phyloP scores from a whole-genome alignment of 2,329 filamentous ascomycete species.

The Trichoderma endophyticum region DNA sequence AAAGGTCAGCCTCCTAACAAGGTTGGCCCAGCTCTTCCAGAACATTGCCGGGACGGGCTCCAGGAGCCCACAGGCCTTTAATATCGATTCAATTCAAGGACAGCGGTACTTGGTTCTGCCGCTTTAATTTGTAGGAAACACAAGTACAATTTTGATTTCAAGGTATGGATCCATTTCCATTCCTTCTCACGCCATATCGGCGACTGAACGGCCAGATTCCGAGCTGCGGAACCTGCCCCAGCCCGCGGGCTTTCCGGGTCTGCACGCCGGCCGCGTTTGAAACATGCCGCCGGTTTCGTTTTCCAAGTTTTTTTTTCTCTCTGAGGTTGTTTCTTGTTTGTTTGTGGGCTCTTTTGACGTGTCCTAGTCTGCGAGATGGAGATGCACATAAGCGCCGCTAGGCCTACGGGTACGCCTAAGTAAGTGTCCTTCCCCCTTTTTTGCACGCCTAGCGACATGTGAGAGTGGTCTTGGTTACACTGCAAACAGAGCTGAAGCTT shows the following conservation, averaged over 20 bases:
- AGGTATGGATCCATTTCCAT: neutral
- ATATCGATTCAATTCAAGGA: neutral
- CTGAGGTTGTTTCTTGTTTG: neutral
- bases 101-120: neutral
- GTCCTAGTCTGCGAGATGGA: neutral
- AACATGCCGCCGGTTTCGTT: neutral
- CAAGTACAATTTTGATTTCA: neutral
- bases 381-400: neutral
- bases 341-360: neutral
- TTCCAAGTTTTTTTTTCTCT: neutral
- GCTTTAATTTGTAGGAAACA: neutral
- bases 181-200: neutral
- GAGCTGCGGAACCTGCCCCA: neutral
- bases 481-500: neutral
- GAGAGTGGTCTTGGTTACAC: neutral
- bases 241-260: neutral
- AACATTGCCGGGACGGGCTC: neutral
- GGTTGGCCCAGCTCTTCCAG: neutral
- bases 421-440: neutral
- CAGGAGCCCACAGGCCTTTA: neutral
- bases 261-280: neutral
- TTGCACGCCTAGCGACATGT: neutral
- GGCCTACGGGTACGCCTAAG: neutral
- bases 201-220: neutral
- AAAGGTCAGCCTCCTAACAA: conserved; percentile 12